Percentiles rank a stretch among this genome's conserved stretches.
Evolutionary conservation across 805 yeast species (phyloP).

Genomic region (Saccharomycopsis microspora): DNA sequence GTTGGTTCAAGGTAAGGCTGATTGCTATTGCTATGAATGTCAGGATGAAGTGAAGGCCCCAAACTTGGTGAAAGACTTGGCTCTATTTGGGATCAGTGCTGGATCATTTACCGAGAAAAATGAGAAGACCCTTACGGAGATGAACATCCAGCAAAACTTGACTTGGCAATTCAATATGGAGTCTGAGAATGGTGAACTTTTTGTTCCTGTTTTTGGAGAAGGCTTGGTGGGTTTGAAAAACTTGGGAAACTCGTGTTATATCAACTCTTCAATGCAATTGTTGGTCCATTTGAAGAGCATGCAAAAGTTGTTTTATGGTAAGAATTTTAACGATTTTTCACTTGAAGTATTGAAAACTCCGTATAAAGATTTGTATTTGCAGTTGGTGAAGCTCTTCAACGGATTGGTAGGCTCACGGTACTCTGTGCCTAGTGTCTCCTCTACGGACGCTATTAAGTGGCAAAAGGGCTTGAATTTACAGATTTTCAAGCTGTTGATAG

Average conservation of each 20-base stretch:
- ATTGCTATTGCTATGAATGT: slow-evolving; percentile 80
- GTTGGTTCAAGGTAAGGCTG: slow-evolving; percentile 50
- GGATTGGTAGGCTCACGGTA: slow-evolving; percentile 71
- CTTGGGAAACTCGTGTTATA: slow-evolving; percentile 86
- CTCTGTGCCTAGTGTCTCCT: slow-evolving; percentile 39
- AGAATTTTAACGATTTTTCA: slow-evolving; percentile 18
- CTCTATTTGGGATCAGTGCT: slow-evolving; percentile 58
- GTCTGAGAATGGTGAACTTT: slow-evolving; percentile 53
- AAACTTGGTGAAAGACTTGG: slow-evolving; percentile 33
- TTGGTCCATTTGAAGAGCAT: slow-evolving; percentile 38
- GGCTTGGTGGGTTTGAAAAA: slow-evolving; percentile 79
- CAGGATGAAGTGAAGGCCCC: slow-evolving; percentile 83
- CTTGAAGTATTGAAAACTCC: slow-evolving; percentile 34
- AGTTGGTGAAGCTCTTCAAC: slow-evolving; percentile 66
- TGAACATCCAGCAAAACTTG: slow-evolving; percentile 86
- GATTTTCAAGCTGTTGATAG: slow-evolving; percentile 65
- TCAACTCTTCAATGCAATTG: slow-evolving; percentile 71
- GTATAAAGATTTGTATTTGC: slow-evolving; percentile 56
- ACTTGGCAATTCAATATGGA: slow-evolving; percentile 88
- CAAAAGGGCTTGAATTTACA: slow-evolving; percentile 72
- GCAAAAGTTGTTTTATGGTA: slow-evolving; percentile 28
- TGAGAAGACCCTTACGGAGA: slow-evolving; percentile 79
- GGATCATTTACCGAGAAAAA: slow-evolving; percentile 40
- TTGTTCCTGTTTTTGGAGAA: slow-evolving; percentile 60
- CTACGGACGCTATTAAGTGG: slow-evolving; percentile 34